Evolutionary conservation across 83 land plant genomes (phyloP), one percentile per base, ranked within the genome.

Genomic region (Picea mariana): DNA sequence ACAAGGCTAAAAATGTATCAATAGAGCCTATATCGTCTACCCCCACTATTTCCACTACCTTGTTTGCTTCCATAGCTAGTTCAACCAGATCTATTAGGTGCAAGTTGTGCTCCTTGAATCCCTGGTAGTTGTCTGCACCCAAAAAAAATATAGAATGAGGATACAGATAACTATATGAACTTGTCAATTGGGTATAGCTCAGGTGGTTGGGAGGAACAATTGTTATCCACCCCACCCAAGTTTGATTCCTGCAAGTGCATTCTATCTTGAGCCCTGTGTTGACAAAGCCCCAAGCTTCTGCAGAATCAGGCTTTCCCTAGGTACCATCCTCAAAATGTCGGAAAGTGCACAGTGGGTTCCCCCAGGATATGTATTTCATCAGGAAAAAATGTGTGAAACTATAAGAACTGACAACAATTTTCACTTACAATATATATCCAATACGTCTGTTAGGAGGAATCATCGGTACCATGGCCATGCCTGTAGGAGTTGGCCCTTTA

Each of bases 401-500:
- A 78, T 12, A 78, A 78, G 5, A 38, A 78, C 79, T 44, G n/a
- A n/a, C n/a, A 21, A 68, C 3, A 9, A 3, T 6, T 59, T 40
- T 20, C 62, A 89, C 96, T 93, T 86, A 95, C 98, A 95, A 69
- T 13, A 95, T 96, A 89, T 95, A 95, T 69, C 96, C 98, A 82
- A 93, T 84, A 34, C 98, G 88, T 83, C 98, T 96, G 85, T 93
- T 96, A 77, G 98, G 96, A 58, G 93, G 87, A 63, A 93, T 85
- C 94, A 95, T 95, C 34, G 98, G 98, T 81, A 93, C 92, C 96
- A 95, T 95, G 9, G 98, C 90, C 93, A 92, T 90, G 27, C 96
- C 98, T 38, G 93, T 87, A 75, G 96, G 91, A 49, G 92, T 78
- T 59, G 89, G 90, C 20, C 95, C 95, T 79, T 90, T 81, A 40